phyloP scores from a whole-genome alignment of 2,329 filamentous ascomycete species.

The Alternaria gaisen region DNA sequence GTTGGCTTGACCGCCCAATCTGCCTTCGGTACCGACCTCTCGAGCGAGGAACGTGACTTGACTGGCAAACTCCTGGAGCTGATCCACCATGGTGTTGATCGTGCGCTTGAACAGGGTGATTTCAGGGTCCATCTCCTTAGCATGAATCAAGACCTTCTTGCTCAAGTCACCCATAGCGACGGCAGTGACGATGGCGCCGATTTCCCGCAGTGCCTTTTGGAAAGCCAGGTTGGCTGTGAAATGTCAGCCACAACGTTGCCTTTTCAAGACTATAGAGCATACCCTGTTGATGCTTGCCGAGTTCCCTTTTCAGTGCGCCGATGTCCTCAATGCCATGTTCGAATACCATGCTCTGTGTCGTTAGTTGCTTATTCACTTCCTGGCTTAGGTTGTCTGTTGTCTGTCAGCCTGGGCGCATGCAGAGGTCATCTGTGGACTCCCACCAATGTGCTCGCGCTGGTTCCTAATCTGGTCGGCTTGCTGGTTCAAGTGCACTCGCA shows the following conservation, averaged over 20 bases:
- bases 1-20: constrained; percentile 90
- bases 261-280: not conserved
- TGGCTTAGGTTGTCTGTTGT: constrained; percentile 75
- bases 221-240: constrained; percentile 89
- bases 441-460: constrained; percentile 79
- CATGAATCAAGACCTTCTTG: constrained; percentile 96
- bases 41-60: constrained; percentile 94
- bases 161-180: constrained; percentile 94
- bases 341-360: constrained; percentile 82
- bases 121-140: constrained; percentile 96
- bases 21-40: constrained; percentile 95
- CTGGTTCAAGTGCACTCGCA: constrained; percentile 90
- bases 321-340: constrained; percentile 85
- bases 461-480: constrained; percentile 91
- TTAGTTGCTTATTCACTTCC: constrained; percentile 85
- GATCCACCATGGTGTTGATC: constrained; percentile 99
- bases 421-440: not conserved
- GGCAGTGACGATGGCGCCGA: constrained; percentile 95
- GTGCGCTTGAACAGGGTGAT: constrained; percentile 98
- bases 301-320: constrained; percentile 85
- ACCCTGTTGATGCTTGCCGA: constrained; percentile 86
- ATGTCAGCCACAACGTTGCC: constrained; percentile 80
- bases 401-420: constrained; percentile 4
- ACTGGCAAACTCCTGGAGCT: constrained; percentile 93
- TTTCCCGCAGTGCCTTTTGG: constrained; percentile 95